A percentile compares a stretch with the other conserved stretches of the same genome.
Conservation (phyloP, 1,284 basidiomycete genomes). For the Puccinia brachypodii region DNA sequence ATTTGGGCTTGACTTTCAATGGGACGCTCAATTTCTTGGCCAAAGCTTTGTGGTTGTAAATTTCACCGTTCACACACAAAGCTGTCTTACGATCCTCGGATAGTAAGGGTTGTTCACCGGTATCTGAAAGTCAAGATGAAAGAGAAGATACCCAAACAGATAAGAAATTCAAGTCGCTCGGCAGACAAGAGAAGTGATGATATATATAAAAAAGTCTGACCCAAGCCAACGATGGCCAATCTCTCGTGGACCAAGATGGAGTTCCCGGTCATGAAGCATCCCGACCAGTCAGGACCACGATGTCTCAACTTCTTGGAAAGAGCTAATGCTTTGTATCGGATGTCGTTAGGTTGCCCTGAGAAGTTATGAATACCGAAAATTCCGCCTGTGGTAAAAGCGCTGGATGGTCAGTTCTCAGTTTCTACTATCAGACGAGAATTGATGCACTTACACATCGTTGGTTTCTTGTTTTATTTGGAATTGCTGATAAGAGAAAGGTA, state of each 20-base stretch:
- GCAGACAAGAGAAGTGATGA: background rate
- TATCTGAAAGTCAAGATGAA: conserved; percentile 64
- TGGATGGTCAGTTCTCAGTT: background rate
- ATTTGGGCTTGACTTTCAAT: conserved; percentile 83
- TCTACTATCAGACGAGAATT: too few relatives aligned
- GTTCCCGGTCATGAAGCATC: conserved; percentile 79
- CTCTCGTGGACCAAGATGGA: conserved; percentile 73
- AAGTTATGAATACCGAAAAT: conserved; percentile 63
- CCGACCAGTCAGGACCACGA: conserved; percentile 95
- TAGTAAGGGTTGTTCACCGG: conserved; percentile 91
- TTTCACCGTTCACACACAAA: conserved; percentile 97
- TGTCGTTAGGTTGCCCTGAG: conserved; percentile 68
- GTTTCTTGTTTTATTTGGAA: too few relatives aligned
- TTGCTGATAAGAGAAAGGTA: too few relatives aligned
- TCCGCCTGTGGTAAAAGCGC: conserved; percentile 18
- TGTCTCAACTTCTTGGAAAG: conserved; percentile 81
- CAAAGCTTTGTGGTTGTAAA: conserved; percentile 93
- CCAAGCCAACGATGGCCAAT: conserved; percentile 95
- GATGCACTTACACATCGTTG: too few relatives aligned
- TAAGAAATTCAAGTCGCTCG: background rate
- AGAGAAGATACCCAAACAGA: background rate
- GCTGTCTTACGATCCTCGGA: conserved; percentile 81
- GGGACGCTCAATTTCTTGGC: conserved; percentile 71
- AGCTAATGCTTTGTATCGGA: conserved; percentile 74
- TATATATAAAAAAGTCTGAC: conserved; percentile 64